These are phyloP conservation scores for Arthroderma uncinatum DNA, from an alignment of 2,329 filamentous ascomycete species.

Conservation along the genomic window DNA sequence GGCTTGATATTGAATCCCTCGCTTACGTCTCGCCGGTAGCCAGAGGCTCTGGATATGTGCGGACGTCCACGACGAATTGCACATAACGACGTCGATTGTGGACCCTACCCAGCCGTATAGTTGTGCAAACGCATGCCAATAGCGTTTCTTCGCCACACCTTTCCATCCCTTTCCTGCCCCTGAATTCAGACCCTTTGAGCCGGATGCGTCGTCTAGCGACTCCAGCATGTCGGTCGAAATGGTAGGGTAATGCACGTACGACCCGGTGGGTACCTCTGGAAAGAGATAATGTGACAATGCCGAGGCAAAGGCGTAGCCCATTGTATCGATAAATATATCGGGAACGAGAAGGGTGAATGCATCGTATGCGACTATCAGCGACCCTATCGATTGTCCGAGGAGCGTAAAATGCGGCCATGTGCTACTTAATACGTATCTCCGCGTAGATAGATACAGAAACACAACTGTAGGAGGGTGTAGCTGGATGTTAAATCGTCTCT, in stretches of 20 bases:
- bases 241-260: slow-evolving; percentile 96
- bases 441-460: slow-evolving; percentile 83
- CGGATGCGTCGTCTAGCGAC: slow-evolving; percentile 58
- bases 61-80: slow-evolving; percentile 92
- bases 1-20: slow-evolving; percentile 35
- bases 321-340: slow-evolving; percentile 91
- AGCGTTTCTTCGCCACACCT: slow-evolving; percentile 61
- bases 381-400: slow-evolving; percentile 85
- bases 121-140: slow-evolving; percentile 77
- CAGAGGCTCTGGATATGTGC: slow-evolving; percentile 70
- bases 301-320: slow-evolving; percentile 91
- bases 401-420: slow-evolving; percentile 90
- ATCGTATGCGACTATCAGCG: slow-evolving; percentile 76
- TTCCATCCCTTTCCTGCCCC: slow-evolving; percentile 63
- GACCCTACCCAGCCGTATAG: slow-evolving; percentile 75
- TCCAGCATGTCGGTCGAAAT: slow-evolving; percentile 96
- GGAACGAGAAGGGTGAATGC: slow-evolving; percentile 85
- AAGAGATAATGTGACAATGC: slow-evolving; percentile 77
- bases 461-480: slow-evolving; percentile 71
- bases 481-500: slow-evolving; percentile 84
- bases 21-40: slow-evolving; percentile 42
- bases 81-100: slow-evolving; percentile 88
- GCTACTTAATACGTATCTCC: slow-evolving; percentile 72
- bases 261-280: slow-evolving; percentile 65
- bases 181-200: slow-evolving; percentile 65